Conservation (phyloP, 1,284 basidiomycete genomes). For the Heterobasidion annosum region DNA sequence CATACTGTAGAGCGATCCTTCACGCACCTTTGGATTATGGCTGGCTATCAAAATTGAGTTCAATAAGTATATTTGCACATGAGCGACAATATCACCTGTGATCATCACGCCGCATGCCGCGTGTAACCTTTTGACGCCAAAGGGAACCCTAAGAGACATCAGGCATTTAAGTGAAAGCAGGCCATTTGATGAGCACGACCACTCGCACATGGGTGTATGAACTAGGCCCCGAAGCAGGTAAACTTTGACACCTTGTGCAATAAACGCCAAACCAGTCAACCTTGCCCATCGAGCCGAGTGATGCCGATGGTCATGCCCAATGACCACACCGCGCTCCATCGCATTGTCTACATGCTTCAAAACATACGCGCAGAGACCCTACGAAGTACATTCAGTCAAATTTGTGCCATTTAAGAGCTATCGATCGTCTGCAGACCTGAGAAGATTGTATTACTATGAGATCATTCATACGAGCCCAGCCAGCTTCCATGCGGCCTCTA, state of each 20-base stretch:
- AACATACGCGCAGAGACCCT: constrained; percentile 75
- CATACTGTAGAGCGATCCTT: neutral
- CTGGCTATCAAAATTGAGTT: constrained; percentile 38
- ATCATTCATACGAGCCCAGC: constrained; percentile 83
- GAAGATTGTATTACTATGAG: constrained; percentile 76
- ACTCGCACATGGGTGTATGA: constrained; percentile 66
- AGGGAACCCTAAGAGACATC: constrained; percentile 54
- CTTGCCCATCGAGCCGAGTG: constrained; percentile 72
- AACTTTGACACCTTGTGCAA: constrained; percentile 54
- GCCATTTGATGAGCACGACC: too few species aligned
- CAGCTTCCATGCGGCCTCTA: constrained; percentile 77
- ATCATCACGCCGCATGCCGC: constrained; percentile 85
- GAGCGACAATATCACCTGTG: constrained; percentile 41
- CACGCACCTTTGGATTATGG: constrained; percentile 71
- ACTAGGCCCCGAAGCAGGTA: constrained; percentile 65
- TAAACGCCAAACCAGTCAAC: constrained; percentile 64
- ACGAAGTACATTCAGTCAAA: constrained; percentile 1
- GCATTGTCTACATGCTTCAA: constrained; percentile 43
- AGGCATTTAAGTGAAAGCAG: neutral
- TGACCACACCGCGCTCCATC: constrained; percentile 55
- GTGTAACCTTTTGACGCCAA: constrained; percentile 53
- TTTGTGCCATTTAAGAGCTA: neutral
- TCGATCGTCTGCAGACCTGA: constrained; percentile 38
- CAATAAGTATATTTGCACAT: neutral
- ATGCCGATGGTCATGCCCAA: constrained; percentile 77